Percentiles rank a stretch among this genome's conserved stretches.
Conservation (phyloP, 306 rosid genomes). For the Medicago lupulina region DNA sequence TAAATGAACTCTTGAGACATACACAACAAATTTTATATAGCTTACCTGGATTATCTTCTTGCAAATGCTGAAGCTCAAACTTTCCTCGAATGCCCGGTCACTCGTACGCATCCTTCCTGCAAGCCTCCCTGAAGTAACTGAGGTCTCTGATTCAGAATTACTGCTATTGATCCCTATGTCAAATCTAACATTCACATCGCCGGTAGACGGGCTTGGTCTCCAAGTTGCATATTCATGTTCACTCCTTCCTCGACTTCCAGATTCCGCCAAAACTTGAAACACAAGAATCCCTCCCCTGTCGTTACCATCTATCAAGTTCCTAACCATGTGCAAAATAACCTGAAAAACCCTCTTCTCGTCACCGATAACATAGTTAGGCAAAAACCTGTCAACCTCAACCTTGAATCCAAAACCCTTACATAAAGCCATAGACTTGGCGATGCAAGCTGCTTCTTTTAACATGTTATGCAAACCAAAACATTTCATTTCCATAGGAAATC, state of each 20-base stretch:
- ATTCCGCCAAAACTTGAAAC: conserved; percentile 60
- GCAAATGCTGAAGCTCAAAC: conserved; percentile 83
- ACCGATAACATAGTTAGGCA: conserved; percentile 77
- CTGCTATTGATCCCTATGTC: conserved; percentile 62
- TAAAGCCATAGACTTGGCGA: conserved; percentile 71
- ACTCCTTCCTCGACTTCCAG: conserved; percentile 73
- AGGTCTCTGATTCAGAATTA: conserved; percentile 50
- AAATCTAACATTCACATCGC: conserved; percentile 67
- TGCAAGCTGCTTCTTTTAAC: conserved; percentile 79
- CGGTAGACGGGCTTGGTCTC: conserved; percentile 68
- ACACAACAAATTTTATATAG: conserved; percentile 15
- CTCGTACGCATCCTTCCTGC: conserved; percentile 44
- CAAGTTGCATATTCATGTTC: conserved; percentile 70
- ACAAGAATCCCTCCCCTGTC: conserved; percentile 56
- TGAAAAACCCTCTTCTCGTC: conserved; percentile 89
- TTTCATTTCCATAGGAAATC: conserved; percentile 66
- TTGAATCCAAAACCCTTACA: conserved; percentile 65
- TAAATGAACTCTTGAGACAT: not conserved
- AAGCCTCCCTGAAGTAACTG: conserved; percentile 42
- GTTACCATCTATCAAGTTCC: conserved; percentile 64
- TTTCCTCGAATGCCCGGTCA: conserved; percentile 56
- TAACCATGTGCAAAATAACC: conserved; percentile 86
- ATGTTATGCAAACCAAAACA: conserved; percentile 67
- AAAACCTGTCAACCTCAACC: conserved; percentile 71
- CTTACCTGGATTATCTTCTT: conserved; percentile 84